Evolutionary conservation across 2,329 filamentous ascomycete genomes (phyloP).

Genomic region (Cercospora sp.): DNA sequence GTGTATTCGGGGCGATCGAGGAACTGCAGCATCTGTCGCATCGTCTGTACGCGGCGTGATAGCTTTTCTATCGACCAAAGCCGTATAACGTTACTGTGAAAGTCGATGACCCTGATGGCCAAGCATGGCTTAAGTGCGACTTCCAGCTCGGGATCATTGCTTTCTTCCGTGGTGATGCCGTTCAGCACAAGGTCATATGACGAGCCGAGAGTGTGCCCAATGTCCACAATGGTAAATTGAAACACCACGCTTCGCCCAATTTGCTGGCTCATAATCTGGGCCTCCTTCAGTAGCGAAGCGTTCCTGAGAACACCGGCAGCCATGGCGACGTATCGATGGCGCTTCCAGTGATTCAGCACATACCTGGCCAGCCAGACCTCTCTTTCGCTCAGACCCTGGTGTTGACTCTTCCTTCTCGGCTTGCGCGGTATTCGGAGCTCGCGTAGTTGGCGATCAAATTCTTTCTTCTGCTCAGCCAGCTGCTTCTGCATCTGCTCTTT

Average conservation of each 20-base stretch:
- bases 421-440: constrained; percentile 57
- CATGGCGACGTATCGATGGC: constrained; percentile 88
- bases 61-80: constrained; percentile 95
- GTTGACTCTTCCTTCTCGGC: constrained; percentile 23
- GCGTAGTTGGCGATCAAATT: constrained; percentile 81
- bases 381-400: constrained; percentile 60
- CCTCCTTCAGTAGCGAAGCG: constrained; percentile 86
- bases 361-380: constrained; percentile 71
- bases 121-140: constrained; percentile 85
- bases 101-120: constrained; percentile 86
- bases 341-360: constrained; percentile 73
- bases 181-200: constrained; percentile 97
- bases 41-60: constrained; percentile 79
- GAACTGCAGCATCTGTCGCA: constrained; percentile 97
- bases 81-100: constrained; percentile 79
- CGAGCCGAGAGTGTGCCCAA: constrained; percentile 84
- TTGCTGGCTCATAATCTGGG: constrained; percentile 96
- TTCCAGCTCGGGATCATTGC: constrained; percentile 68
- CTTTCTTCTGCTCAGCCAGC: constrained; percentile 76
- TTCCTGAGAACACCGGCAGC: constrained; percentile 88
- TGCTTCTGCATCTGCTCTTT: constrained; percentile 90
- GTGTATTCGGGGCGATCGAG: constrained; percentile 93
- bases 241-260: constrained; percentile 92
- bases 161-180: constrained; percentile 82
- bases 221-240: constrained; percentile 88